Percentiles rank a stretch among this genome's conserved stretches.
Conservation (phyloP, 306 rosid genomes). For the Cicer pinnatifidum region DNA sequence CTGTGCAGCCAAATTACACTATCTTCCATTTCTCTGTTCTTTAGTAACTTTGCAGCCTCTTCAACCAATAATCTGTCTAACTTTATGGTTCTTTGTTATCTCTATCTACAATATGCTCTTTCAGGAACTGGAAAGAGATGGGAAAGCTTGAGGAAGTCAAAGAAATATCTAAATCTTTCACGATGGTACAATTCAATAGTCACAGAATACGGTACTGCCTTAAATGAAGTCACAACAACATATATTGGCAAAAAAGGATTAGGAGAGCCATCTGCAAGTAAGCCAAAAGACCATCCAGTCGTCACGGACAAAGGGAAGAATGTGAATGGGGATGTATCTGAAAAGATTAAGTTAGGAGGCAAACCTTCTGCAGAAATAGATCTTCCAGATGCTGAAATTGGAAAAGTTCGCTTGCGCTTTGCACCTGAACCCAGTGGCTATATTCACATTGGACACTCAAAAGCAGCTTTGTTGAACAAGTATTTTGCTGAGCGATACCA, state of each 20-base stretch:
- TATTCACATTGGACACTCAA: constrained; percentile 94
- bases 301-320: constrained; percentile 46
- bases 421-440: constrained; percentile 96
- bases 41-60: constrained; percentile 24
- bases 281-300: constrained; percentile 53
- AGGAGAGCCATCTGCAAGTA: constrained; percentile 57
- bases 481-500: constrained; percentile 78
- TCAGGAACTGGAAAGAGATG: constrained; percentile 87
- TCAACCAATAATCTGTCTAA: neutral
- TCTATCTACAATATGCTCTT: constrained; percentile 20
- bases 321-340: constrained; percentile 52
- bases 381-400: constrained; percentile 90
- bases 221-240: constrained; percentile 60
- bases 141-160: constrained; percentile 93
- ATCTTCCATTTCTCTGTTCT: constrained; percentile 14
- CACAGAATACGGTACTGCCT: constrained; percentile 54
- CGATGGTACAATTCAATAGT: constrained; percentile 82
- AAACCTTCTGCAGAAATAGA: constrained; percentile 65
- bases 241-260: constrained; percentile 64
- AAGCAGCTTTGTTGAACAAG: constrained; percentile 85
- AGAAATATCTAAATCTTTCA: constrained; percentile 75
- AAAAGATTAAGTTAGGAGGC: constrained; percentile 55
- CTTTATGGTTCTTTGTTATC: constrained; percentile 31
- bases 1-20: neutral
- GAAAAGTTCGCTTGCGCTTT: constrained; percentile 78